Conservation (phyloP, 2,329 filamentous ascomycete genomes). For the Chaetothyriales sp. region DNA sequence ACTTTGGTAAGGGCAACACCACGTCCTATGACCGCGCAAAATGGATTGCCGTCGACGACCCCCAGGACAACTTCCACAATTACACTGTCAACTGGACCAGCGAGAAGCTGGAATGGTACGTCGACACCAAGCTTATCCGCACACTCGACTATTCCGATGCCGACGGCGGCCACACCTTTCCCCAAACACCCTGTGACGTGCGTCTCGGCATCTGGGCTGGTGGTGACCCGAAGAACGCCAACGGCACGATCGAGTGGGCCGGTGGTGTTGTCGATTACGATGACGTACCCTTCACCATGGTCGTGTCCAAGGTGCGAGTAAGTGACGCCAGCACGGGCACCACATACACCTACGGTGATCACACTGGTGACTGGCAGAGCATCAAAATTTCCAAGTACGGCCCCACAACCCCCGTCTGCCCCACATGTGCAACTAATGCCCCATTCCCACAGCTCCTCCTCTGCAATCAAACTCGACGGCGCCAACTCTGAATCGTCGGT, state of each 20-base stretch:
- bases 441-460: conserved; percentile 6
- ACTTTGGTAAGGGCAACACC: conserved; percentile 61
- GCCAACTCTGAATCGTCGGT: conserved; percentile 12
- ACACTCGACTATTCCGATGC: conserved; percentile 59
- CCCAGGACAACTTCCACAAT: conserved; percentile 63
- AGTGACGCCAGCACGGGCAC: conserved; percentile 31
- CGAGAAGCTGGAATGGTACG: conserved; percentile 72
- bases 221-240: conserved; percentile 63
- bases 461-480: conserved; percentile 17
- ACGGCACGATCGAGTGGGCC: conserved; percentile 83
- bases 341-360: conserved; percentile 29
- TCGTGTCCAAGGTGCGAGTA: conserved; percentile 59
- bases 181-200: conserved; percentile 89
- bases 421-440: background rate
- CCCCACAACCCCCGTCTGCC: background rate
- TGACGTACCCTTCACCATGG: conserved; percentile 74
- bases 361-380: conserved; percentile 27
- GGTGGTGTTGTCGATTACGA: conserved; percentile 73
- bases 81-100: conserved; percentile 89
- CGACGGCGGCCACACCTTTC: conserved; percentile 57
- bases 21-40: conserved; percentile 57
- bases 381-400: conserved; percentile 35
- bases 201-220: conserved; percentile 88
- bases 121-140: conserved; percentile 64
- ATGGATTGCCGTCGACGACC: conserved; percentile 44